Base-by-base conservation (phyloP, 2,329 filamentous ascomycete genomes). In the Colletotrichum simmondsii region DNA sequence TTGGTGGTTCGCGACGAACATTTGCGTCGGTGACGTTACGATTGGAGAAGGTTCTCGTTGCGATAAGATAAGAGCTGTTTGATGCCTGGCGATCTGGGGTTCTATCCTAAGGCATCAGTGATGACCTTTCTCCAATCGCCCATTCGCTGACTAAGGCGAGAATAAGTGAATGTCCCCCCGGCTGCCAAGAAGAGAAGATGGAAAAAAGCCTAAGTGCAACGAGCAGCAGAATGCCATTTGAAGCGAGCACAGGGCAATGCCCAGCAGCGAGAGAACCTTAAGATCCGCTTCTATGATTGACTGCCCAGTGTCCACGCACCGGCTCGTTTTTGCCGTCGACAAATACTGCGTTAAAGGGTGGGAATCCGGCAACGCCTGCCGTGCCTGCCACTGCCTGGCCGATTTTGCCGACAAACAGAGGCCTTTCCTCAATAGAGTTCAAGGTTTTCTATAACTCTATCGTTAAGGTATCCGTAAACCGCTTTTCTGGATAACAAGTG, bases 31-130 rank as follows among this genome's bases (percentile, higher is more conserved):
- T 60, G 46, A 65, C 67, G 66, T 57, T 46, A 60, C 42, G 59
- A 64, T 53, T 42, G 22, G 26, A 35, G 53, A 4, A 46, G 14
- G 10, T 16, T 53, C 11, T 16, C 16, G 54, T 2, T 2, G 14
- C 26, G 69, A 72, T 72, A 69, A 72, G 69, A 73, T 73, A 73
- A 65, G 71, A 58, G 19, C 22, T 57, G 3, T n/a, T 30, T 64
- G 10, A 4, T 64, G 61, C 53, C 53, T 52, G 46, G 19, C 11
- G 2, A 19, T 3, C 24, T 12, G n/a, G 57, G 42, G 16, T 5
- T 6, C 1, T 10, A 1, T n/a, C 14, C 4, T 24, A 8, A 64
- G 61, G 61, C 61, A 49, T 49, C 19, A 10, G 10, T 11, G 4
- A 10, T 8, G n/a, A 14, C 12, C 2, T 0, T n/a, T 19, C 46